These are phyloP conservation scores for Cryptosporidium ryanae DNA, from an alignment of 169 alveolate genomes.

Conservation along the genomic window DNA sequence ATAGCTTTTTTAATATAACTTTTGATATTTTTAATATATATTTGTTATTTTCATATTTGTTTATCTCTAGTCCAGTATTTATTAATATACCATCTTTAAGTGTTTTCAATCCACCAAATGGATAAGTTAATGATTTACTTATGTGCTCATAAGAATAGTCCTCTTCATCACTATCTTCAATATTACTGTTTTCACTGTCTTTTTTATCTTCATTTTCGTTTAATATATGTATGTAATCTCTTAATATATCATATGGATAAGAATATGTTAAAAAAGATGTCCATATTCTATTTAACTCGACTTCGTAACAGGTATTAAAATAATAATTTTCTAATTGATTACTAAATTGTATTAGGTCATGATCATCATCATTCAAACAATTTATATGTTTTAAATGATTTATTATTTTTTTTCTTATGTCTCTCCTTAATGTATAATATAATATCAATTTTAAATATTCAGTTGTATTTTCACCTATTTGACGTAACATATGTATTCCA, in stretches of 20 bases:
- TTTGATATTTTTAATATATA: background rate
- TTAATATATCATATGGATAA: slow-evolving; percentile 38
- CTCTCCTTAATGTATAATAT: slow-evolving; percentile 80
- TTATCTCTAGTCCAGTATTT: background rate
- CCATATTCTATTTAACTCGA: slow-evolving; percentile 80
- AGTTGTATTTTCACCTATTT: slow-evolving; percentile 78
- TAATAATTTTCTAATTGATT: slow-evolving; percentile 72
- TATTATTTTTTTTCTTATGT: slow-evolving; percentile 79
- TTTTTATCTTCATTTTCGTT: background rate
- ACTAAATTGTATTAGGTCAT: slow-evolving; percentile 67
- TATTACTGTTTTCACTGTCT: background rate
- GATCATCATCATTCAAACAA: slow-evolving; percentile 54
- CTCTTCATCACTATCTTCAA: background rate
- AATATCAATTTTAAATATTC: slow-evolving; percentile 76
- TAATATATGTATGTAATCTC: slow-evolving; percentile 3
- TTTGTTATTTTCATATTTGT: background rate
- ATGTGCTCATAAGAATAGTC: slow-evolving; percentile 21
- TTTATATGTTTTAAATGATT: slow-evolving; percentile 80
- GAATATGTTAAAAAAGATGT: slow-evolving; percentile 32
- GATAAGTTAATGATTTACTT: slow-evolving; percentile 35
- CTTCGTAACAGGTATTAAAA: slow-evolving; percentile 81
- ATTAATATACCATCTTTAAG: background rate
- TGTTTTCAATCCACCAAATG: slow-evolving; percentile 55
- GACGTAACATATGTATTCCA: slow-evolving; percentile 82
- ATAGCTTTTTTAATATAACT: background rate